Evolutionary conservation across 139 green algal species (phyloP).

Genomic region (Pycnococcus provasolii): DNA sequence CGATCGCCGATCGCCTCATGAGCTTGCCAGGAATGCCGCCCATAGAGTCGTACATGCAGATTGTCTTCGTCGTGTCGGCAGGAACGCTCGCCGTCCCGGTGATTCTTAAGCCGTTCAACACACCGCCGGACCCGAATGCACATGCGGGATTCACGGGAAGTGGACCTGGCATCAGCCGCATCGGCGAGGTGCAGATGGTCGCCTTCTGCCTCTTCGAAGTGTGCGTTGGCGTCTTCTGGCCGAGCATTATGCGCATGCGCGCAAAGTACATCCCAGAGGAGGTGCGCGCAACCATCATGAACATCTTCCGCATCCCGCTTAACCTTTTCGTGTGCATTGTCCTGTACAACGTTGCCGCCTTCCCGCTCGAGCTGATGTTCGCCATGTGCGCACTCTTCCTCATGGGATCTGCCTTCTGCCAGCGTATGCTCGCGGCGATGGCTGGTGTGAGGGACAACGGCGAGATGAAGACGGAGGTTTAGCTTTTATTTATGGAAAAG

Average conservation of each 20-base stretch:
- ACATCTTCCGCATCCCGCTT: slow-evolving; percentile 93
- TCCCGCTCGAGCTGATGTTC: slow-evolving; percentile 81
- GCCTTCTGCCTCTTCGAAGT: slow-evolving; percentile 89
- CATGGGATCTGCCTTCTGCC: slow-evolving; percentile 37
- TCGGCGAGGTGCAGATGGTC: slow-evolving; percentile 67
- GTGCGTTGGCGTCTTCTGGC: slow-evolving; percentile 86
- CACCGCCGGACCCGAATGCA: not conserved
- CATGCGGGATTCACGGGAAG: not conserved
- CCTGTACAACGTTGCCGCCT: slow-evolving; percentile 76
- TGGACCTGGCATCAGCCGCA: slow-evolving; percentile 38
- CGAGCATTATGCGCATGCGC: slow-evolving; percentile 83
- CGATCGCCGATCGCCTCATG: slow-evolving; percentile 42
- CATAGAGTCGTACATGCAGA: slow-evolving; percentile 69
- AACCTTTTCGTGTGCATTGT: slow-evolving; percentile 95
- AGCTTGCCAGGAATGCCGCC: slow-evolving; percentile 15
- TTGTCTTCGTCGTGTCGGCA: slow-evolving; percentile 56
- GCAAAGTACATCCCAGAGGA: slow-evolving; percentile 84
- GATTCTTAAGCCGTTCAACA: slow-evolving; percentile 22
- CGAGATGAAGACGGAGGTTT: too few relatives aligned
- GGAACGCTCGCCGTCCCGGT: slow-evolving; percentile 41
- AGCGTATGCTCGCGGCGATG: slow-evolving; percentile 11
- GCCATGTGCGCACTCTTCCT: slow-evolving; percentile 83
- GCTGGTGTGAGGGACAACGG: too few relatives aligned
- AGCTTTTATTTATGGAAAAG: too few relatives aligned
- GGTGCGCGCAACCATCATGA: slow-evolving; percentile 89